Base-by-base conservation (phyloP, 257 asterid species). In the Verbascum thapsus region DNA sequence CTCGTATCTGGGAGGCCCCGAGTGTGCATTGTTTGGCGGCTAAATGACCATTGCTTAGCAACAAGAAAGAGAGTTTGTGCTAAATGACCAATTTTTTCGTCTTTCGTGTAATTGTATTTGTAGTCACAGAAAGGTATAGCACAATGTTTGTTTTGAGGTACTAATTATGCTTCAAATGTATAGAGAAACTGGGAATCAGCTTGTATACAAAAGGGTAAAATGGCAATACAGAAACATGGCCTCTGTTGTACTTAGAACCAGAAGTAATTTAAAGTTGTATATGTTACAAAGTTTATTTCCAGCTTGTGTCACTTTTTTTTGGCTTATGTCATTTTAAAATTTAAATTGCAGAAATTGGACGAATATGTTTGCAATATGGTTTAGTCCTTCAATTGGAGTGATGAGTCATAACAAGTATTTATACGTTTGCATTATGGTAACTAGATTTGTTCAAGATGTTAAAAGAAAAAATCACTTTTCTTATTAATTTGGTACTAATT, bases 101-200 rank as follows among this genome's bases (percentile, higher is more conserved):
- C 42, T 10, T 39, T 38, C 20, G 19, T 67, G 56, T 72, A 69
- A 62, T 57, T 56, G 40, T 55, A 65, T 70, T 70, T 72, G 60
- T 62, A 78, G 79, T 53, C 53, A 74, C 57, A 65, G 70, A 70
- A 30, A 62, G 58, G 47, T 48, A 51, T 60, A 71, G 64, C 16
- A 32, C n/a, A n/a, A n/a, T n/a, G 51, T 54, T 40, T 52, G 76
- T 69, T 72, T 60, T 67, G 72, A 58, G 56, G 72, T 30, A 64
- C 53, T 63, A 16, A 64, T 47, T 55, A 47, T 63, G 63, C 48
- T 64, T 35, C 64, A 63, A 63, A 48, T 70, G 86, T 77, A 72
- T 58, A 72, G 67, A 69, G 59, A 39, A 66, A 52, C 63, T 63
- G 8, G 77, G 59, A 40, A 66, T 64, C 50, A 70, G 34, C 66